Conservation (phyloP, 2,329 filamentous ascomycete species). For the Colletotrichum destructivum region DNA sequence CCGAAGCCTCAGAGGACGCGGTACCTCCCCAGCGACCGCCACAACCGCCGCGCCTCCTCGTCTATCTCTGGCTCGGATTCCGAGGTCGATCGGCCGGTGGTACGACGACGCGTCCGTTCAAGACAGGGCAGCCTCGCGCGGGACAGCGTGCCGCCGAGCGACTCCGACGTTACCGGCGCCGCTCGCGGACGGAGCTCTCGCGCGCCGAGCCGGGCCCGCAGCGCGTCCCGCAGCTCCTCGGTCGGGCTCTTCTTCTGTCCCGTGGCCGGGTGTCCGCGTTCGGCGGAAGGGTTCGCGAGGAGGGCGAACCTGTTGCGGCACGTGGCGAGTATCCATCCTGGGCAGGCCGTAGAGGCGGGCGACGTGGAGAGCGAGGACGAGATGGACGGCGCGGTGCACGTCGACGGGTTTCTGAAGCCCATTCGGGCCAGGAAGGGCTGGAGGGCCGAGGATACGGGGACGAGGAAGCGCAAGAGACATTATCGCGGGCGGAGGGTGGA, state of each 20-base stretch:
- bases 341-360: conserved; percentile 54
- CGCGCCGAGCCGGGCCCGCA: conserved; percentile 43
- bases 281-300: conserved; percentile 54
- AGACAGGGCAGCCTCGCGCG: conserved; percentile 49
- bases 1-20: conserved; percentile 30
- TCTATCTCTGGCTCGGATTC: conserved; percentile 23
- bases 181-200: not conserved
- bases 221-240: conserved; percentile 52
- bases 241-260: conserved; percentile 55
- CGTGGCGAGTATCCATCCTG: conserved; percentile 56
- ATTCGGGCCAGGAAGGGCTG: conserved; percentile 66
- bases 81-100: not conserved
- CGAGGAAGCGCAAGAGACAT: conserved; percentile 41
- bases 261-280: conserved; percentile 54
- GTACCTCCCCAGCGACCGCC: conserved; percentile 1
- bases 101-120: conserved; percentile 51
- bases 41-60: not conserved
- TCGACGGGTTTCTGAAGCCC: conserved; percentile 76
- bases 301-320: conserved; percentile 56
- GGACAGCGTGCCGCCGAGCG: conserved; percentile 44
- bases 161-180: conserved; percentile 38
- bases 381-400: conserved; percentile 74
- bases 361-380: conserved; percentile 64
- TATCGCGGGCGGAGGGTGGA: conserved; percentile 35
- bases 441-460: conserved; percentile 45